These are phyloP conservation scores for Hibiscus tridactylites DNA, from an alignment of 345 rosid genomes.

Conservation along the genomic window DNA sequence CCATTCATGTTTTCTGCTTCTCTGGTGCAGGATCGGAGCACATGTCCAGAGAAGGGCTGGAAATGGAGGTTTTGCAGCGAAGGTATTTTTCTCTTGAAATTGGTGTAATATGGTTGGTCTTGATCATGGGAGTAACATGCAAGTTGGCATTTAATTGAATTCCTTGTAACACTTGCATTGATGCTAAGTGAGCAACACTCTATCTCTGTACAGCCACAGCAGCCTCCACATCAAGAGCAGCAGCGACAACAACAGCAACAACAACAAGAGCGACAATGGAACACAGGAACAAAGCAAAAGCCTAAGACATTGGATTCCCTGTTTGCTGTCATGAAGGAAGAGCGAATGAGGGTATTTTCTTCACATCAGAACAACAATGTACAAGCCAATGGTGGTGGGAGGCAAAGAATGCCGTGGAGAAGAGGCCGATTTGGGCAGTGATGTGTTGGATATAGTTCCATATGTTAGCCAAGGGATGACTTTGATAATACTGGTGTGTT, in stretches of 20 bases:
- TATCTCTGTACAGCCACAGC: background rate
- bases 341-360: constrained; percentile 41
- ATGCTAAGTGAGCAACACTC: background rate
- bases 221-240: background rate
- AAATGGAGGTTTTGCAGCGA: constrained; percentile 30
- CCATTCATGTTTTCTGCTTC: constrained; percentile 12
- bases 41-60: constrained; percentile 29
- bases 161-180: background rate
- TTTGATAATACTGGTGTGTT: too few relatives aligned
- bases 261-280: constrained; percentile 25
- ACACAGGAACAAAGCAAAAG: constrained; percentile 35
- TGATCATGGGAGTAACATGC: background rate
- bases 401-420: constrained; percentile 46
- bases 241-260: constrained; percentile 19
- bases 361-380: background rate
- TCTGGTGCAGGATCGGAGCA: constrained; percentile 27
- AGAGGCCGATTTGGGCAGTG: constrained; percentile 49
- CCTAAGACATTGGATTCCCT: constrained; percentile 68
- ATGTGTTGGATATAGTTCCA: background rate
- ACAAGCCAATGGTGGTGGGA: constrained; percentile 13
- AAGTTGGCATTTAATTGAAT: background rate
- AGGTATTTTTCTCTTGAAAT: constrained; percentile 36
- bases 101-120: background rate
- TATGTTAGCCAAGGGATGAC: background rate
- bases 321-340: constrained; percentile 29